Evolutionary conservation across 2,329 filamentous ascomycete genomes (phyloP).

Genomic region (Aspergillus versicolor): DNA sequence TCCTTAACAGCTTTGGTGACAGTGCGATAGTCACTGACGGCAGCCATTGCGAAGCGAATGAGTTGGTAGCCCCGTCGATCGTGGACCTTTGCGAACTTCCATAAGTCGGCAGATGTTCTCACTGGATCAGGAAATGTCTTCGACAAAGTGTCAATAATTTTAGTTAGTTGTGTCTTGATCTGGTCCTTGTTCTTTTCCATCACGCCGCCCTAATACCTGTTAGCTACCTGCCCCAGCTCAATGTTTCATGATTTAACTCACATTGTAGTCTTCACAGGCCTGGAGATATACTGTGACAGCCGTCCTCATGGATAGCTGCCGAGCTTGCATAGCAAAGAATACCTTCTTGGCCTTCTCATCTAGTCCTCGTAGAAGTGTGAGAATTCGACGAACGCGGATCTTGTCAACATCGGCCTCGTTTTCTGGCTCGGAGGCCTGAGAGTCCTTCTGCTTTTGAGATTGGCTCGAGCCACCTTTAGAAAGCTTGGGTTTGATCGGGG

Average conservation of each 20-base stretch:
- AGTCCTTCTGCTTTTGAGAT: constrained; percentile 55
- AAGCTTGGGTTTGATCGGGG: constrained; percentile 61
- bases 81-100: constrained; percentile 87
- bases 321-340: constrained; percentile 80
- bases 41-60: constrained; percentile 78
- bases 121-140: constrained; percentile 73
- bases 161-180: constrained; percentile 67
- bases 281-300: constrained; percentile 75
- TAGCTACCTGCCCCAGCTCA: not conserved
- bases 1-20: constrained; percentile 89
- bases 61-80: constrained; percentile 89
- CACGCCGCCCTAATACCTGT: constrained; percentile 64
- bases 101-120: constrained; percentile 72
- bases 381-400: constrained; percentile 78
- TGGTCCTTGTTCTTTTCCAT: constrained; percentile 66
- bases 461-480: constrained; percentile 48
- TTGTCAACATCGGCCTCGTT: constrained; percentile 51
- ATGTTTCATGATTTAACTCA: constrained; percentile 24
- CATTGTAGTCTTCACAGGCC: constrained; percentile 83
- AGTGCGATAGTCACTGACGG: constrained; percentile 87
- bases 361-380: constrained; percentile 76
- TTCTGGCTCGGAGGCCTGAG: constrained; percentile 37
- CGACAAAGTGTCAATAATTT: constrained; percentile 70
- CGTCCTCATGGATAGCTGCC: constrained; percentile 72
- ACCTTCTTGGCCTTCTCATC: constrained; percentile 78